Conservation (phyloP, 2,329 filamentous ascomycete species). For the Pseudophaeomoniella oleicola region DNA sequence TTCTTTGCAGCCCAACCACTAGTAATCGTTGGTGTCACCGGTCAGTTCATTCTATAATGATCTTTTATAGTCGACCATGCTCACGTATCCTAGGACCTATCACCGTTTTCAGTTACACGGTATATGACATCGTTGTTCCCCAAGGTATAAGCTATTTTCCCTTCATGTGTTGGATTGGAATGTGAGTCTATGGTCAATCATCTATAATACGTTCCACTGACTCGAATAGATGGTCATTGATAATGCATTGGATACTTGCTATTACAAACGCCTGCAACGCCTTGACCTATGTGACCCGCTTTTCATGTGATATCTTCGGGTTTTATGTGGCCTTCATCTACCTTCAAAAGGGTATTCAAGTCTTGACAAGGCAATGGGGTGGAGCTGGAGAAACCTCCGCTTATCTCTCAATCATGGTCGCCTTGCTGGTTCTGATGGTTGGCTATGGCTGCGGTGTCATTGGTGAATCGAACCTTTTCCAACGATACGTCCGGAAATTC, state of each 20-base stretch:
- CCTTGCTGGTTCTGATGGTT: slow-evolving; percentile 62
- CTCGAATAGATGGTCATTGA: slow-evolving; percentile 53
- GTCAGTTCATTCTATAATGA: no score
- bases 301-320: slow-evolving; percentile 86
- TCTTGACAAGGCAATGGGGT: slow-evolving; percentile 59
- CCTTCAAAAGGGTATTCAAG: slow-evolving; percentile 79
- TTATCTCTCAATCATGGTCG: slow-evolving; percentile 64
- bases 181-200: slow-evolving; percentile 33
- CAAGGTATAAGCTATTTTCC: slow-evolving; percentile 68
- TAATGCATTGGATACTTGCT: slow-evolving; percentile 74
- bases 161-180: slow-evolving; percentile 85
- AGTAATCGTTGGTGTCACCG: slow-evolving; percentile 82
- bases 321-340: slow-evolving; percentile 92
- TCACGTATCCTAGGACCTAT: slow-evolving; percentile 59
- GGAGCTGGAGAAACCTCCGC: slow-evolving; percentile 43
- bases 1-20: slow-evolving; percentile 69
- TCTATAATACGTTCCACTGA: slow-evolving; percentile 7
- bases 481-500: slow-evolving; percentile 62
- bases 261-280: slow-evolving; percentile 77
- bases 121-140: slow-evolving; percentile 73
- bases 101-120: slow-evolving; percentile 87
- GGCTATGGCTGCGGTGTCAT: slow-evolving; percentile 62
- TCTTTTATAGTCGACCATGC: no score
- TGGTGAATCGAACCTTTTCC: slow-evolving; percentile 57
- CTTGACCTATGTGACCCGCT: slow-evolving; percentile 77